Evolutionary conservation across 331 rosid genomes (phyloP).

Genomic region (Rosa hybrid): DNA sequence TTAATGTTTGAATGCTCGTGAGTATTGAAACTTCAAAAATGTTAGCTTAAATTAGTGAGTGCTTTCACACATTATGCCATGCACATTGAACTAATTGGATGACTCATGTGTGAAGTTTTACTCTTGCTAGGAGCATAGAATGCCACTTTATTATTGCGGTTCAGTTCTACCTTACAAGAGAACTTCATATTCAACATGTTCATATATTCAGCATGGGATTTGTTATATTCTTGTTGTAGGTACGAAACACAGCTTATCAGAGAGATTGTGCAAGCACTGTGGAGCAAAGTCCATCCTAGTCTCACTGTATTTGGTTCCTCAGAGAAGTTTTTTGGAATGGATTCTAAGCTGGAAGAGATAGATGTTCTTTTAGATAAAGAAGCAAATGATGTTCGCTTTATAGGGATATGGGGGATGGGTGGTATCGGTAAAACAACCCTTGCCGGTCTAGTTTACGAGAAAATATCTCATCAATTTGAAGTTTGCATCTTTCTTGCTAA

Average conservation of each 20-base stretch:
- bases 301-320: neutral
- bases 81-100: too few relatives aligned
- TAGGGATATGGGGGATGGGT: conserved; percentile 35
- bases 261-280: conserved; percentile 11
- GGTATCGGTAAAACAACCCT: conserved; percentile 32
- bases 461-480: conserved; percentile 7
- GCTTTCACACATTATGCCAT: too few relatives aligned
- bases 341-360: neutral
- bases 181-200: too few relatives aligned
- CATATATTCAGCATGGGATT: neutral
- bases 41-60: too few relatives aligned
- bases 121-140: neutral
- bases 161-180: neutral
- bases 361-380: conserved; percentile 6
- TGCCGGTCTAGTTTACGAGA: conserved; percentile 15
- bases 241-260: conserved; percentile 11
- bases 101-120: too few relatives aligned
- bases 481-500: conserved; percentile 19
- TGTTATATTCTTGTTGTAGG: neutral
- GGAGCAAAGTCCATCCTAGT: conserved; percentile 6
- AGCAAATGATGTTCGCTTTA: conserved; percentile 19
- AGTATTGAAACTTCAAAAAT: neutral
- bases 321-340: conserved; percentile 26
- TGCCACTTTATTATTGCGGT: neutral
- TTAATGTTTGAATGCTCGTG: too few relatives aligned